Conservation (phyloP, 1,284 basidiomycete genomes). For the Agroathelia rolfsii region DNA sequence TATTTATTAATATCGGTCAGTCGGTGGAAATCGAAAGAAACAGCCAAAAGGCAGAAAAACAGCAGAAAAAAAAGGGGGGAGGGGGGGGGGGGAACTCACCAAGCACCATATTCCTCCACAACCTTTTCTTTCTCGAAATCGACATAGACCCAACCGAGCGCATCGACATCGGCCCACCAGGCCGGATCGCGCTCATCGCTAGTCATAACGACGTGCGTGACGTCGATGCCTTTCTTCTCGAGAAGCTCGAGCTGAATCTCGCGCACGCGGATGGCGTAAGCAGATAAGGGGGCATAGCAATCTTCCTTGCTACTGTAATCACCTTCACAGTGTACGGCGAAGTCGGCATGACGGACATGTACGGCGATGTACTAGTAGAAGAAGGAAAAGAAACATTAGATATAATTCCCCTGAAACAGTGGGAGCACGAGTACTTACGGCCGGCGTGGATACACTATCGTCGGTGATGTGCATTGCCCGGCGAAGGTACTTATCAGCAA, state of each 20-base stretch:
- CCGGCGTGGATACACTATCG: slow-evolving; percentile 16
- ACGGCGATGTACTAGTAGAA: slow-evolving; percentile 30
- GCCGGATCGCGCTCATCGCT: slow-evolving; percentile 30
- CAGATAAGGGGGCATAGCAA: slow-evolving; percentile 32
- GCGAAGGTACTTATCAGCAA: slow-evolving; percentile 20
- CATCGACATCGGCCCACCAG: slow-evolving; percentile 29
- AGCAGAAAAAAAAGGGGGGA: neutral
- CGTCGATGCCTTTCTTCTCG: slow-evolving; percentile 16
- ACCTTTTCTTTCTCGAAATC: slow-evolving; percentile 27
- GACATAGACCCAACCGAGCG: slow-evolving; percentile 28
- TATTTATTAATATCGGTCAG: too few relatives aligned
- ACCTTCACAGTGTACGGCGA: slow-evolving; percentile 23
- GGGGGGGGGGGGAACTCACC: slow-evolving; percentile 11
- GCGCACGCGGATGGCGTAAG: slow-evolving; percentile 26
- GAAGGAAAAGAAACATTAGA: neutral
- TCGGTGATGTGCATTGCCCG: slow-evolving; percentile 15
- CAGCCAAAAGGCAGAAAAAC: neutral
- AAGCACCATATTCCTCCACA: slow-evolving; percentile 22
- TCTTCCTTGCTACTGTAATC: slow-evolving; percentile 20
- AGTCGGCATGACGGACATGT: slow-evolving; percentile 39
- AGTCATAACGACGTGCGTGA: slow-evolving; percentile 20
- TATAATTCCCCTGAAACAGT: too few relatives aligned
- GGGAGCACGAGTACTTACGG: slow-evolving; percentile 10
- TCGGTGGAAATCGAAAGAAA: too few relatives aligned
- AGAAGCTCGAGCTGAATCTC: slow-evolving; percentile 27